Base-by-base conservation (phyloP, 2,329 filamentous ascomycete genomes). In the Penicillium freii region DNA sequence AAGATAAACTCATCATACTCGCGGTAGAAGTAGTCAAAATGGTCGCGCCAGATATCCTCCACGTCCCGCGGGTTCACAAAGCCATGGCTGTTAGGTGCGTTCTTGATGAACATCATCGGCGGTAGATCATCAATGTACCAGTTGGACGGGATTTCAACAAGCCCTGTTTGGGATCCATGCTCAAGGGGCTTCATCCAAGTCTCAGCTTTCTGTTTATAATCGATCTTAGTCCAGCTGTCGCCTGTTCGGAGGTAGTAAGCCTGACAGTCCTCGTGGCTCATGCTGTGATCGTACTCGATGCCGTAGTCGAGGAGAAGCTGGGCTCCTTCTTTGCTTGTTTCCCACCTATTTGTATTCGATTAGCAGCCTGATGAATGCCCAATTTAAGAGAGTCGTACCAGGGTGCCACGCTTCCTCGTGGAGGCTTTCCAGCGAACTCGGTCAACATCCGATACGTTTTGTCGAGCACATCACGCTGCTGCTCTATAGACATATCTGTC, bases 1-100 rank as follows among this genome's bases (percentile, higher is more conserved):
- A 91, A 91, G 47, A 90, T 83, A 61, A 91, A 91, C 64, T 89
- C 86, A 64, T 91, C 87, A 60, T 90, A 87, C 71, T 91, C 87
- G 40, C 87, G 79, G 69, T 91, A 91, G 66, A 88, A 90, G 71
- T 90, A 86, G 62, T 83, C 79, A 58, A 86, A 84, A 54, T 82
- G 79, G 60, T 86, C 83, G 66, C 90, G 66, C 83, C 83, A 86
- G 71, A 86, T 83, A 56, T 80, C 76, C 70, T 87, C 84, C 5
- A 87, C 75, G 9, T 83, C 78, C 3, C 80, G 72, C 1, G 81
- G 78, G 57, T 84, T 82, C 4, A 86, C 82, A 68, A 83, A 87
- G 1, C 84, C 84, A 46, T 81, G 79, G 5, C 77, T 81, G 59
- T 85, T 85, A 0, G 78, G 63, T 9, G 72, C 66, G 4, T 69